Evolutionary conservation across 371 early-diverging fungal genomes (phyloP), one percentile per base, ranked within the genome.

Genomic region (Lichtheimia corymbifera): DNA sequence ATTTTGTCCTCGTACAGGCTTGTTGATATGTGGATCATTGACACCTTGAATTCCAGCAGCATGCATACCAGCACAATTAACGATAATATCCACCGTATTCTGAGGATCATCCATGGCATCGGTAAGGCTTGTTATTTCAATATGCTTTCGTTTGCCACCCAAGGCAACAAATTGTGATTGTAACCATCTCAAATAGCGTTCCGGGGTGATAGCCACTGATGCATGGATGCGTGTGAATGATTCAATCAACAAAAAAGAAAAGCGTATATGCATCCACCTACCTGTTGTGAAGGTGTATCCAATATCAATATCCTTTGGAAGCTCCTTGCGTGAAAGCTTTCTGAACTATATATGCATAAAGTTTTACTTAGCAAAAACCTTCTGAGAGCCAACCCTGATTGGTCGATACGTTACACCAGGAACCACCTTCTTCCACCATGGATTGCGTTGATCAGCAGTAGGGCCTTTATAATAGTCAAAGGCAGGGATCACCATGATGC

Each of bases 51-150:
- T 66, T 44, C 62, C 67, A 51, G 77, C 59, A 12, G 89, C 79
- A 12, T 80, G 78, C 49, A 83, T 66, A 6, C 91, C 91, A 4
- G 89, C 80, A 65, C 92, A 91, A 59, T 91, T 91, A 50, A 91
- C 77, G 28, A 90, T 80, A 35, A 85, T 67, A 54, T 75, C 80
- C 12, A 76, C 76, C 5, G 72, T 24, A 12, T 56, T 53, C 4
- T 45, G 28, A 12, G 27, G 44, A 49, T 62, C 58, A 20, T 62
- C 67, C 74, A 61, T 58, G 3, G 65, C 70, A 35, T 91, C 88
- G 2, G 71, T 63, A n/a, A 62, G 24, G 7, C 40, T 20, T 0
- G 49, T 17, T 4, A 62, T 22, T 2, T 61, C 70, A 18, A 68
- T 55, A 3, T 72, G 70, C 15, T 73, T 62, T 4, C 79, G 65